Conservation (phyloP, 192 early-diverging fungal species). For the Dissophora globulifera region DNA sequence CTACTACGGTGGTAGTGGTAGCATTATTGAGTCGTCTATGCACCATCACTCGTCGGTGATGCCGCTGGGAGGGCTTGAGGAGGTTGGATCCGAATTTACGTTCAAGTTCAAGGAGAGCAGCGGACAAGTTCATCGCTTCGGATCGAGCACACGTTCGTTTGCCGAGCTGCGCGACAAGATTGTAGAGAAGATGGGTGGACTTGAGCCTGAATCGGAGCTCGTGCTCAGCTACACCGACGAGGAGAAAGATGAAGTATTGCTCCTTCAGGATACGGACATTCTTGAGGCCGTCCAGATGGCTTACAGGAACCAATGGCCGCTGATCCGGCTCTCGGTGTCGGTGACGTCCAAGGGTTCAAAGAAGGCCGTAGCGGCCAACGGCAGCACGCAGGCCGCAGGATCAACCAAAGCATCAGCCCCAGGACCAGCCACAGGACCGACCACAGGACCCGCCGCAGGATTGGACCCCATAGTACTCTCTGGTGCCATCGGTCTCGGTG, state of each 20-base stretch:
- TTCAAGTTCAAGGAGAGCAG: conserved; percentile 75
- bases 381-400: background rate
- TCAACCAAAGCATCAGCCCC: background rate
- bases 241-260: conserved; percentile 83
- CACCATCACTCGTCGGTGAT: conserved; percentile 18
- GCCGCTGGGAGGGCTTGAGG: conserved; percentile 16
- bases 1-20: conserved; percentile 30
- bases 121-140: conserved; percentile 76
- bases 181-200: conserved; percentile 61
- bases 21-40: conserved; percentile 23
- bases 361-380: background rate
- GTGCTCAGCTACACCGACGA: conserved; percentile 82
- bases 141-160: conserved; percentile 57
- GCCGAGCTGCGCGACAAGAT: conserved; percentile 65
- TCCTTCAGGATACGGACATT: conserved; percentile 80
- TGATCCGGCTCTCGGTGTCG: conserved; percentile 46
- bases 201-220: conserved; percentile 30
- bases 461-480: conserved; percentile 30
- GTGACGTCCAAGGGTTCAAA: conserved; percentile 16
- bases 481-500: conserved; percentile 41
- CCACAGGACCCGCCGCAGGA: background rate
- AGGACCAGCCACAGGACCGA: background rate
- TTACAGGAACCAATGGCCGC: conserved; percentile 30
- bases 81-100: conserved; percentile 46
- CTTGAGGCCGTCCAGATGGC: conserved; percentile 85